Percentiles rank a stretch among this genome's conserved stretches.
phyloP scores from a whole-genome alignment of 495 filamentous ascomycete species.

The Massariosphaeria phaeospora region DNA sequence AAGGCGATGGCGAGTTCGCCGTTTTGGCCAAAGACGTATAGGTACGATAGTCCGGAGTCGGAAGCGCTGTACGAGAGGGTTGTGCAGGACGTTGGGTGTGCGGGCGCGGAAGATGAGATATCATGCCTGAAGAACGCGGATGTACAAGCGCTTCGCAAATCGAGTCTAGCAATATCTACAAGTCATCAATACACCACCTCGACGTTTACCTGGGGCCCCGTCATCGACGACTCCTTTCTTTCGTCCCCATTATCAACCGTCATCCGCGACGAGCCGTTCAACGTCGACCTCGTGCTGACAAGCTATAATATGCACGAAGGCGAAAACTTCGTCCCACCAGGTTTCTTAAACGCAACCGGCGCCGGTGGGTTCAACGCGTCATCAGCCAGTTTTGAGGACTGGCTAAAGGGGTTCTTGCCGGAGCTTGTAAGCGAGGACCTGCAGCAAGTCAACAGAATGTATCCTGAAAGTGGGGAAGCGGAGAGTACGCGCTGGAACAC shows the following conservation, averaged over 20 bases:
- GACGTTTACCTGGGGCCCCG: slow-evolving; percentile 56
- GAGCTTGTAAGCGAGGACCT: slow-evolving; percentile 42
- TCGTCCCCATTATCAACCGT: slow-evolving; percentile 45
- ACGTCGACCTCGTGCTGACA: slow-evolving; percentile 47
- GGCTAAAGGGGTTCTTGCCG: slow-evolving; percentile 52
- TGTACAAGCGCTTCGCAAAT: slow-evolving; percentile 48
- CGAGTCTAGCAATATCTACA: slow-evolving; percentile 44
- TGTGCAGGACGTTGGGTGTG: slow-evolving; percentile 47
- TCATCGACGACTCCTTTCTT: slow-evolving; percentile 55
- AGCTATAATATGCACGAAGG: slow-evolving; percentile 60
- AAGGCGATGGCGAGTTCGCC: slow-evolving; percentile 57
- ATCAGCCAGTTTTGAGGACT: slow-evolving; percentile 44
- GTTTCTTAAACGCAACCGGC: slow-evolving; percentile 38
- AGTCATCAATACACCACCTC: slow-evolving; percentile 50
- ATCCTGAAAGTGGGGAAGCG: slow-evolving; percentile 45
- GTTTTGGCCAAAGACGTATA: slow-evolving; percentile 59
- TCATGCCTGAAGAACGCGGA: slow-evolving; percentile 49
- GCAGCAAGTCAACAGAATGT: slow-evolving; percentile 41
- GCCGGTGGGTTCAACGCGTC: slow-evolving; percentile 47
- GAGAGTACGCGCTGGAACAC: slow-evolving; percentile 49
- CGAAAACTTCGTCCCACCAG: slow-evolving; percentile 54
- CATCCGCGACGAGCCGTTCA: slow-evolving; percentile 40
- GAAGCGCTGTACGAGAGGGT: slow-evolving; percentile 49
- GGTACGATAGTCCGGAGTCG: slow-evolving; percentile 46
- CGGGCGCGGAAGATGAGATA: slow-evolving; percentile 40